These are phyloP conservation scores for Cyphellophora europaea DNA, from an alignment of 2,329 filamentous ascomycete genomes.

Conservation along the genomic window DNA sequence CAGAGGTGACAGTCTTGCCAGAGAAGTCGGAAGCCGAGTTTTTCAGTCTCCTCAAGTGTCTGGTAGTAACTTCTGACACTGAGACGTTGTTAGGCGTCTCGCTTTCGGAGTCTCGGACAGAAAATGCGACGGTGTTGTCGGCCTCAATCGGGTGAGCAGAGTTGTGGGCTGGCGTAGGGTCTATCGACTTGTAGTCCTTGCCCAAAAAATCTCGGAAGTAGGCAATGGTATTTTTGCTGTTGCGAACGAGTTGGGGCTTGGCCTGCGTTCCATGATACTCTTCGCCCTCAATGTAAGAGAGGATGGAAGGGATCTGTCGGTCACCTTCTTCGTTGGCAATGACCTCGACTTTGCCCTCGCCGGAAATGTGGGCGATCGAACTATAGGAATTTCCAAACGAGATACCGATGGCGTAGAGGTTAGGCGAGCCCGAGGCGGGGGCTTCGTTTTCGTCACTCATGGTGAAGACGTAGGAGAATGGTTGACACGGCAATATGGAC, in stretches of 20 bases:
- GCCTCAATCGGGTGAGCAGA: slow-evolving; percentile 79
- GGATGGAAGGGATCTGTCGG: slow-evolving; percentile 87
- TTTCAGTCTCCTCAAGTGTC: slow-evolving; percentile 74
- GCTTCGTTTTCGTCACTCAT: slow-evolving; percentile 47
- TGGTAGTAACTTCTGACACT: slow-evolving; percentile 72
- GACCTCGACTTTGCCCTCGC: slow-evolving; percentile 88
- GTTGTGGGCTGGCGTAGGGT: slow-evolving; percentile 87
- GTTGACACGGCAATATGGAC: too few relatives aligned
- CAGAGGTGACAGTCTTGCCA: slow-evolving; percentile 87
- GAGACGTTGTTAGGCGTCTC: slow-evolving; percentile 60
- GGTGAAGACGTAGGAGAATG: slow-evolving; percentile 2
- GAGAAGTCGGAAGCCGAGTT: slow-evolving; percentile 83
- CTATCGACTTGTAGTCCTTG: slow-evolving; percentile 92
- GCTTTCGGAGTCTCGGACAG: slow-evolving; percentile 64
- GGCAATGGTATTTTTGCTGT: slow-evolving; percentile 84
- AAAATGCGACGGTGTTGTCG: slow-evolving; percentile 66
- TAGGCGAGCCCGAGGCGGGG: slow-evolving; percentile 28
- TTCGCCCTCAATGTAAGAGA: slow-evolving; percentile 92
- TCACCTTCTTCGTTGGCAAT: slow-evolving; percentile 99
- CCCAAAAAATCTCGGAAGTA: slow-evolving; percentile 95
- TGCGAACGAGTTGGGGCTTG: slow-evolving; percentile 86
- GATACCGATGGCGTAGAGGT: slow-evolving; percentile 75
- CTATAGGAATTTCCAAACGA: slow-evolving; percentile 98
- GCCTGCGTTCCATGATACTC: slow-evolving; percentile 95
- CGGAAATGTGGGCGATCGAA: slow-evolving; percentile 82